phyloP scores from a whole-genome alignment of 768 basidiomycete genomes.

The Boletus bicolor region DNA sequence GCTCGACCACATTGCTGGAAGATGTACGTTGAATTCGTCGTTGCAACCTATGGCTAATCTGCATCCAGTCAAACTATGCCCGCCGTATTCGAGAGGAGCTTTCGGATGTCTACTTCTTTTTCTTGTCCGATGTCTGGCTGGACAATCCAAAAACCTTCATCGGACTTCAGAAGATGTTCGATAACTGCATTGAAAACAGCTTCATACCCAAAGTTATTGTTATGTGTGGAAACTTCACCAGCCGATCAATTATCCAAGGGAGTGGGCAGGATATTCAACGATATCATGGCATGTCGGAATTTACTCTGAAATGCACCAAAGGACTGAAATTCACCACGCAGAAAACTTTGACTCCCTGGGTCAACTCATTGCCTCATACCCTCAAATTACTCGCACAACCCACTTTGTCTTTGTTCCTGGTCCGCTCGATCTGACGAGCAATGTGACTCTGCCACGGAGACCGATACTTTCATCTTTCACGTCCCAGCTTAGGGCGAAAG shows the following conservation, averaged over 20 bases:
- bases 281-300: conserved; percentile 67
- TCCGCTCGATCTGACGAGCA: conserved; percentile 83
- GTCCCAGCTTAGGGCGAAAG: conserved; percentile 59
- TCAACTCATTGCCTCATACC: conserved; percentile 80
- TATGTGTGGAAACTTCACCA: conserved; percentile 94
- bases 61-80: conserved; percentile 56
- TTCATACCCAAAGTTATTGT: conserved; percentile 89
- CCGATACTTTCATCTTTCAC: conserved; percentile 76
- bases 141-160: conserved; percentile 81
- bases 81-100: conserved; percentile 65
- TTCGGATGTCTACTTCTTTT: conserved; percentile 80
- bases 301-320: neutral
- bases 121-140: conserved; percentile 94
- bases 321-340: conserved; percentile 30
- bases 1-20: conserved; percentile 84
- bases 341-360: conserved; percentile 87
- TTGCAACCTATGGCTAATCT: neutral
- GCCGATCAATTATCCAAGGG: conserved; percentile 74
- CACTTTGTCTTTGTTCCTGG: conserved; percentile 96
- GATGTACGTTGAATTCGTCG: conserved; percentile 55
- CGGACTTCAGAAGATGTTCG: conserved; percentile 82
- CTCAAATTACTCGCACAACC: conserved; percentile 68
- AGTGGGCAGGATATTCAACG: conserved; percentile 72
- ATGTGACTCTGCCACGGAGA: conserved; percentile 76
- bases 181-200: conserved; percentile 81